Evolutionary conservation across 495 filamentous ascomycete species (phyloP).

Genomic region (Achaetomiella virescens): DNA sequence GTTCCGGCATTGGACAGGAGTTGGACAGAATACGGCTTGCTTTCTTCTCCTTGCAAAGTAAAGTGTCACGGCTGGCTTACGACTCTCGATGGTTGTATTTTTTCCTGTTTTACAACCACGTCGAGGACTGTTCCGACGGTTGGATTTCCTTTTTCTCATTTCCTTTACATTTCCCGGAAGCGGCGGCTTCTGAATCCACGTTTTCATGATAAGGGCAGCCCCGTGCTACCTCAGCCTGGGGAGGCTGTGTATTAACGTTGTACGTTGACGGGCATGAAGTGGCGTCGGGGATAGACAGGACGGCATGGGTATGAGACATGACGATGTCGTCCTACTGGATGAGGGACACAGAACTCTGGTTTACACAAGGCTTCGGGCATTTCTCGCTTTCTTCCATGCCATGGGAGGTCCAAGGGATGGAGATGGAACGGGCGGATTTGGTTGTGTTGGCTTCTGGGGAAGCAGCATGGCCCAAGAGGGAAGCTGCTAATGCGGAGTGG

Average conservation of each 20-base stretch:
- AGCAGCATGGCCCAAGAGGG: no score
- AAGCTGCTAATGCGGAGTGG: no score
- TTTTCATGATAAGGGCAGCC: not conserved
- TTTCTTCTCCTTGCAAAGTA: not conserved
- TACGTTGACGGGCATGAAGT: not conserved
- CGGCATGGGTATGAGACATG: not conserved
- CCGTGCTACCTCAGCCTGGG: constrained; percentile 1
- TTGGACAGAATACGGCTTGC: not conserved
- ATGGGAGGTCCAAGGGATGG: no score
- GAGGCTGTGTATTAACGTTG: constrained; percentile 18
- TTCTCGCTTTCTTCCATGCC: no score
- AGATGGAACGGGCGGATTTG: no score
- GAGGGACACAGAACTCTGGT: no score
- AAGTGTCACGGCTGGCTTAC: not conserved
- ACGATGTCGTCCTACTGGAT: no score
- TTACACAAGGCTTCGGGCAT: no score
- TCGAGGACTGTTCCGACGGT: no score
- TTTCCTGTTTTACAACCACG: not conserved
- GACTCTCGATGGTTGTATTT: constrained; percentile 1
- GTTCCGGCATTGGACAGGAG: not conserved
- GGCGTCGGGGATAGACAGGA: constrained; percentile 1
- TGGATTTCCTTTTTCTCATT: not conserved
- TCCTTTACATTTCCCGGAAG: not conserved
- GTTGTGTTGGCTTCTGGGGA: no score
- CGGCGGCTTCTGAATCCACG: not conserved